Conservation (phyloP, 202 grass and related monocot genomes). For the Dendrocalamus latiflorus region DNA sequence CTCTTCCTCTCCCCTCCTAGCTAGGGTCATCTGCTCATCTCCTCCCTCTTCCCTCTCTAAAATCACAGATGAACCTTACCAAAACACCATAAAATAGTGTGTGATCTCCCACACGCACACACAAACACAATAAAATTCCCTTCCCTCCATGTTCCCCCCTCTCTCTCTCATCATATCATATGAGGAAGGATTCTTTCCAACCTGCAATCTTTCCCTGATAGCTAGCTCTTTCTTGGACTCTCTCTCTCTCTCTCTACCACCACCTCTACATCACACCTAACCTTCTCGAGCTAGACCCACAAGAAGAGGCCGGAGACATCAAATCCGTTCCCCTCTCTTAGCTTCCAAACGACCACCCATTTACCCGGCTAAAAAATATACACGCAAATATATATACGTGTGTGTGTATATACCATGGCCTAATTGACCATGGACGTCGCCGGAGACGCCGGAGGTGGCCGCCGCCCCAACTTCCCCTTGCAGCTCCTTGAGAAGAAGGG, state of each 20-base stretch:
- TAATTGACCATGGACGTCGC: conserved; percentile 61
- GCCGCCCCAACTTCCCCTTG: conserved; percentile 70
- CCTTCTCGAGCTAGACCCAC: conserved; percentile 48
- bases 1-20: conserved; percentile 39
- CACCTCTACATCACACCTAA: conserved; percentile 46
- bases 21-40: conserved; percentile 45
- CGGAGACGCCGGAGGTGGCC: conserved; percentile 54
- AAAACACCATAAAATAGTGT: conserved; percentile 73
- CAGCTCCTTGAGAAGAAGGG: conserved; percentile 95
- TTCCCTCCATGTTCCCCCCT: neutral
- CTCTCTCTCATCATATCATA: conserved; percentile 46
- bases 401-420: conserved; percentile 51
- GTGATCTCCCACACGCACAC: conserved; percentile 57
- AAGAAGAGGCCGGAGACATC: conserved; percentile 32
- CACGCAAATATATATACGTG: conserved; percentile 13
- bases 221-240: conserved; percentile 34
- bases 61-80: conserved; percentile 39
- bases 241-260: conserved; percentile 24
- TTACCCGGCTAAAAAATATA: conserved; percentile 27
- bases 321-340: conserved; percentile 41
- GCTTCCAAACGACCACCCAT: conserved; percentile 35
- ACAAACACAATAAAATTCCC: neutral
- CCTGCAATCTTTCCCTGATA: conserved; percentile 50
- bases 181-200: conserved; percentile 51
- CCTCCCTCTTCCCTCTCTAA: neutral